These are phyloP conservation scores for Aquilaria yunnanensis DNA, from an alignment of 345 rosid genomes.

Conservation along the genomic window DNA sequence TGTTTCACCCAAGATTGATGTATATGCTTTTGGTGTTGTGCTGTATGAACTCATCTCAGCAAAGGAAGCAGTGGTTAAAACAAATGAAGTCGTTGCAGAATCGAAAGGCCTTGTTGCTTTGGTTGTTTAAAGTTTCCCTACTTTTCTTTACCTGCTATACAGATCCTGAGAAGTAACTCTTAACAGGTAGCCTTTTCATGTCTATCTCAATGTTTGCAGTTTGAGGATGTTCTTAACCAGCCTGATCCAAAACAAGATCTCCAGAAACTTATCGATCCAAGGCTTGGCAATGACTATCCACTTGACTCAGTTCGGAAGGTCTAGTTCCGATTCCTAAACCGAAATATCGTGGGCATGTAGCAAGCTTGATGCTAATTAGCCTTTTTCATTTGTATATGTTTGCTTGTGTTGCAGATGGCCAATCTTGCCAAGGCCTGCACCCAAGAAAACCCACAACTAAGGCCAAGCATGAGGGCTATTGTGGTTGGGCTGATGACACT, in stretches of 20 bases:
- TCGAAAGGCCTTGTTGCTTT: conserved; percentile 79
- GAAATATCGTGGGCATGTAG: too few relatives aligned
- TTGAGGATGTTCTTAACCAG: conserved; percentile 65
- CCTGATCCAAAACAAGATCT: conserved; percentile 52
- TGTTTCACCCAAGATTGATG: conserved; percentile 88
- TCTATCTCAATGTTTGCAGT: conserved; percentile 28
- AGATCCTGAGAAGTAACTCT: too few relatives aligned
- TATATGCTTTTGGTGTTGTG: conserved; percentile 92
- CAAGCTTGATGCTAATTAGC: too few relatives aligned
- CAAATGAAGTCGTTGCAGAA: conserved; percentile 38
- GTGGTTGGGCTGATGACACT: conserved; percentile 86
- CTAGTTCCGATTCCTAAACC: not conserved
- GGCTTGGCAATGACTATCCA: conserved; percentile 65
- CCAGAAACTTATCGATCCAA: conserved; percentile 54
- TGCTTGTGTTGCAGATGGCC: conserved; percentile 55
- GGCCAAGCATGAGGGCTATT: conserved; percentile 84
- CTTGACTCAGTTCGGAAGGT: conserved; percentile 74
- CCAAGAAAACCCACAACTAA: conserved; percentile 62
- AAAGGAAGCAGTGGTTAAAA: conserved; percentile 69
- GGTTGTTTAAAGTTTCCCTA: conserved; percentile 35
- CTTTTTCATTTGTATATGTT: not conserved
- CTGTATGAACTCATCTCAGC: conserved; percentile 92
- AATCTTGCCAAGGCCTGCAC: conserved; percentile 86
- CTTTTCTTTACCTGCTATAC: not conserved
- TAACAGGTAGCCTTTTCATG: not conserved